Evolutionary conservation across 495 filamentous ascomycete genomes (phyloP).

Genomic region (Aspergillus leporis): DNA sequence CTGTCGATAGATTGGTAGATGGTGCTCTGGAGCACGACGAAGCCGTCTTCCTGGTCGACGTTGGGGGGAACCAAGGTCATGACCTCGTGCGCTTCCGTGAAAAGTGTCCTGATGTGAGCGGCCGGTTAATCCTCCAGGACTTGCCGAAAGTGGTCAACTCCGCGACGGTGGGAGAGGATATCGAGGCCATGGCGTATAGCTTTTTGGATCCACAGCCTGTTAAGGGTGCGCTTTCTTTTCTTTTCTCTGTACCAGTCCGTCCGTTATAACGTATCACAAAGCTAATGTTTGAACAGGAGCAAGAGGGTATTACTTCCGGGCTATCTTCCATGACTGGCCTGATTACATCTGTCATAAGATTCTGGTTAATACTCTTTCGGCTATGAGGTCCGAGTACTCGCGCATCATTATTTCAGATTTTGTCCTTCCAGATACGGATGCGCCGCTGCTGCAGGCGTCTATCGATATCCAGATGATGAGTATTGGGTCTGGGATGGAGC

Average conservation of each 20-base stretch:
- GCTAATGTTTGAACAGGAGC: slow-evolving; percentile 27
- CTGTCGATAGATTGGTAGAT: slow-evolving; percentile 26
- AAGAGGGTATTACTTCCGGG: slow-evolving; percentile 42
- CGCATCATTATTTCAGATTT: slow-evolving; percentile 41
- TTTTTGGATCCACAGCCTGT: slow-evolving; percentile 39
- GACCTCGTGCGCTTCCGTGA: slow-evolving; percentile 33
- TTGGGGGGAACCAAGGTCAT: slow-evolving; percentile 45
- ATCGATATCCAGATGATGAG: slow-evolving; percentile 51
- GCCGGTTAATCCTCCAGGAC: slow-evolving; percentile 34
- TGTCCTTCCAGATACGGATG: slow-evolving; percentile 37
- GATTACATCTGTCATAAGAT: slow-evolving; percentile 40
- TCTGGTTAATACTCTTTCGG: slow-evolving; percentile 35
- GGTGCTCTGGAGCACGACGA: slow-evolving; percentile 24
- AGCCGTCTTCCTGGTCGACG: slow-evolving; percentile 40
- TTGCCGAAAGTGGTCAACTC: slow-evolving; percentile 32
- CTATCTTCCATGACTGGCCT: slow-evolving; percentile 50
- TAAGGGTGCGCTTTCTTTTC: slow-evolving; percentile 19
- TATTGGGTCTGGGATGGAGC: slow-evolving; percentile 40
- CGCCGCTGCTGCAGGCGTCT: slow-evolving; percentile 34
- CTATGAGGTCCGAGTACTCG: slow-evolving; percentile 38
- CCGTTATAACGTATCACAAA: neutral
- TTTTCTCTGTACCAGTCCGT: neutral
- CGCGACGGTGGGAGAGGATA: slow-evolving; percentile 12
- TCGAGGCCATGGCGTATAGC: slow-evolving; percentile 36
- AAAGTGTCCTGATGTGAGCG: slow-evolving; percentile 21